These are phyloP conservation scores for Penicillium nordicum DNA, from an alignment of 2,329 filamentous ascomycete genomes.

Conservation along the genomic window DNA sequence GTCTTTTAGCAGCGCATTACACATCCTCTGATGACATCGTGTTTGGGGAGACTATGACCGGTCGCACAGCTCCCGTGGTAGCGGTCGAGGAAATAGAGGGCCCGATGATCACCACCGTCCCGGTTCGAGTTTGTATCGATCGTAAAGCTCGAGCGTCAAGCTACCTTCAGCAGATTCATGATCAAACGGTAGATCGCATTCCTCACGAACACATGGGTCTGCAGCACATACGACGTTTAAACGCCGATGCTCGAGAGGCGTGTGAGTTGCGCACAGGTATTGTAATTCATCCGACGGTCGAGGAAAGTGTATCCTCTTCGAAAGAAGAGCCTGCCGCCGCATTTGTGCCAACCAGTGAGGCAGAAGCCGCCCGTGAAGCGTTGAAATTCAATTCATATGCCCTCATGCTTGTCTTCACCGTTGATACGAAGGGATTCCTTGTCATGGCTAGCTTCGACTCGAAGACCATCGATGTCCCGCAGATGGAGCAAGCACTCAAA, in stretches of 20 bases:
- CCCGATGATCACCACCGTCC: too few relatives aligned
- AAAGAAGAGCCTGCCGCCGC: constrained; percentile 45
- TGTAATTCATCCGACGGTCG: constrained; percentile 15
- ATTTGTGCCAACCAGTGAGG: constrained; percentile 55
- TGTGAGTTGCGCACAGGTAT: constrained; percentile 36
- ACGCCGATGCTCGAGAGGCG: constrained; percentile 41
- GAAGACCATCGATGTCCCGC: constrained; percentile 47
- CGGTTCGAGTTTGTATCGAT: too few relatives aligned
- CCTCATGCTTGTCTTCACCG: constrained; percentile 60
- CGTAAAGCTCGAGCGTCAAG: too few relatives aligned
- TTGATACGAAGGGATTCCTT: constrained; percentile 56
- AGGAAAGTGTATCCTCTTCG: constrained; percentile 6
- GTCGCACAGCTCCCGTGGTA: too few relatives aligned
- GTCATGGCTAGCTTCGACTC: constrained; percentile 64
- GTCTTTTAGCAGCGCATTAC: too few relatives aligned
- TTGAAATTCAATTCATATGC: constrained; percentile 55
- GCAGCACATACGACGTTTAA: constrained; percentile 50
- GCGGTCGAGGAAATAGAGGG: too few relatives aligned
- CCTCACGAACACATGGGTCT: constrained; percentile 20
- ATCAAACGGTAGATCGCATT: too few relatives aligned
- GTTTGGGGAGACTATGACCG: too few relatives aligned
- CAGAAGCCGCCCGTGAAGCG: constrained; percentile 58
- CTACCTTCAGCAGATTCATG: too few relatives aligned
- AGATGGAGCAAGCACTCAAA: constrained; percentile 48
- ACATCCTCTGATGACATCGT: too few relatives aligned